A percentile compares a stretch with the other conserved stretches of the same genome.
phyloP scores from a whole-genome alignment of 2,329 filamentous ascomycete species.

The Paracoccidioides lutzii region DNA sequence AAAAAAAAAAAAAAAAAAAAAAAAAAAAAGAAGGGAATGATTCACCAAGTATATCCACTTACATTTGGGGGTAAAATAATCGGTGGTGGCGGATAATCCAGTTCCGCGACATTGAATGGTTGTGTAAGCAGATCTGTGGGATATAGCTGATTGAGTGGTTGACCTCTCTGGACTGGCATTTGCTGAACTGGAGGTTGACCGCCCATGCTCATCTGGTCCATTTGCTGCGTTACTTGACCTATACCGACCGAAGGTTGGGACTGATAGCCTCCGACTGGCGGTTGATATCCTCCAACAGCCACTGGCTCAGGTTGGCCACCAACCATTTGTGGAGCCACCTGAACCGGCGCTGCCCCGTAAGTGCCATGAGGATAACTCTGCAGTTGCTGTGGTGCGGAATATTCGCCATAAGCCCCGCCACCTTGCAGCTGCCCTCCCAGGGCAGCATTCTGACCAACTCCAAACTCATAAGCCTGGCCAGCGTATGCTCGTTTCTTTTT shows the following conservation, averaged over 20 bases:
- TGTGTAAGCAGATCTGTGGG: constrained; percentile 83
- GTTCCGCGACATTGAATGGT: constrained; percentile 84
- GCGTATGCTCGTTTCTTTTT: constrained; percentile 89
- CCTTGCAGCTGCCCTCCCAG: constrained; percentile 37
- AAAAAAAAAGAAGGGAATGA: neutral
- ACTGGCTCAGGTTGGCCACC: constrained; percentile 10
- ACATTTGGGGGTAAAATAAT: constrained; percentile 88
- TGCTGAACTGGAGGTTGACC: constrained; percentile 43
- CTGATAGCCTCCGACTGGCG: constrained; percentile 55
- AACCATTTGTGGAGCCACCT: constrained; percentile 17
- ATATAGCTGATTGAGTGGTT: constrained; percentile 71
- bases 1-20: neutral
- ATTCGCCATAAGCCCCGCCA: constrained; percentile 50
- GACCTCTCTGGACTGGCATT: constrained; percentile 31
- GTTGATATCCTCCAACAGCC: constrained; percentile 50
- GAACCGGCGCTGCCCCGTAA: constrained; percentile 34
- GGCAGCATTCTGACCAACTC: constrained; percentile 68
- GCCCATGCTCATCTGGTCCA: constrained; percentile 63
- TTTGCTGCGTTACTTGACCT: constrained; percentile 65
- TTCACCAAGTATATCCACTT: constrained; percentile 30
- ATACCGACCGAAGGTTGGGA: constrained; percentile 43
- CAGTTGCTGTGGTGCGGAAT: constrained; percentile 40
- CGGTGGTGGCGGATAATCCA: constrained; percentile 81
- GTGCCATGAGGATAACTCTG: constrained; percentile 30
- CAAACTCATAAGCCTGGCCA: constrained; percentile 87